Conservation (phyloP, 352 stramenopile genomes). For the Phytophthora ohioensis region DNA sequence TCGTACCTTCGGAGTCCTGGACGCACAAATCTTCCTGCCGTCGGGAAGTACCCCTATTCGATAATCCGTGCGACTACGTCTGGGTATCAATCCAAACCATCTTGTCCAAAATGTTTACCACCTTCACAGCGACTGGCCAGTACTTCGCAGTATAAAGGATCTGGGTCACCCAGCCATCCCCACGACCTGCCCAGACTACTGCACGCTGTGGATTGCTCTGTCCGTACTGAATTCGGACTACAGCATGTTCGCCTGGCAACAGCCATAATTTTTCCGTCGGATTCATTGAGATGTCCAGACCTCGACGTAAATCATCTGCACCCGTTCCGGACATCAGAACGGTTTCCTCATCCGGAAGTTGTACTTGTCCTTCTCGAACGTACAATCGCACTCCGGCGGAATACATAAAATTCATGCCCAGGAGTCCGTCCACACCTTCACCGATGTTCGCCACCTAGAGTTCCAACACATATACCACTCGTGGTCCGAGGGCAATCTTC, state of each 20-base stretch:
- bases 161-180: neutral
- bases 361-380: too few relatives aligned
- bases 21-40: neutral
- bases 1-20: neutral
- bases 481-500: too few relatives aligned
- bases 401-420: neutral
- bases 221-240: neutral
- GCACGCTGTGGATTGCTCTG: neutral
- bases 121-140: neutral
- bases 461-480: neutral
- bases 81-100: neutral
- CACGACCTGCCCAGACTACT: neutral
- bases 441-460: neutral
- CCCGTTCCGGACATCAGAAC: too few relatives aligned
- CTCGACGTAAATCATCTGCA: too few relatives aligned
- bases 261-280: too few relatives aligned
- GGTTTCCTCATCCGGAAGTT: too few relatives aligned
- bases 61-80: neutral
- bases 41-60: neutral
- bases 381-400: too few relatives aligned
- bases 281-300: too few relatives aligned
- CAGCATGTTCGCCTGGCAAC: neutral
- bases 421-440: neutral
- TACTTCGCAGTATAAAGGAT: neutral
- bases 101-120: neutral